Base-by-base conservation (phyloP, 1,284 basidiomycete species). In the Uromyces viciae-fabae region DNA sequence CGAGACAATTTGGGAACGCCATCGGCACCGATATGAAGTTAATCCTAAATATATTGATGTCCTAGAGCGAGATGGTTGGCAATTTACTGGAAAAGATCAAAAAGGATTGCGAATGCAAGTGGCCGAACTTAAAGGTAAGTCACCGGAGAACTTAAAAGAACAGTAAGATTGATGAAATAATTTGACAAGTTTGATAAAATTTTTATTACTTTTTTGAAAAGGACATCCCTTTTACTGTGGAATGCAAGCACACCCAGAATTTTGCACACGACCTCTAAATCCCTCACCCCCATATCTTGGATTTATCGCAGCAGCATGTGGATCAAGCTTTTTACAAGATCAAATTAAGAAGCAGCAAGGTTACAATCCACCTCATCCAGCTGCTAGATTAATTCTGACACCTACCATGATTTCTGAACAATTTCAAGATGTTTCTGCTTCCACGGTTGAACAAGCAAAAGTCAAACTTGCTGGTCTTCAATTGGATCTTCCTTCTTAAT, bases 221-320 rank as follows among this genome's bases (percentile, higher is more conserved):
- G 94, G 93, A 85, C 96, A 99, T 87, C 94, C 94, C 0, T 99
- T 91, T 89, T 99, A 96, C 86, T 89, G 98, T 79, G 97, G 91
- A 60, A 89, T 99, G 81, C 96, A 99, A 88, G 94, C 97, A 0
- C 96, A 99, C 85, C 96, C 96, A 2, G 96, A 99, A 87, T 96
- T 99, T 88, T 98, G 95, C 88, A 96, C 96, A 28, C 91, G 96
- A n/a, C 96, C 96, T 1, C 89, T 99, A 74, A 99, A 99, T 88
- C 97, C 96, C 0, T 97, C 94, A 0, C 96, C 96, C 2, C 92
- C 95, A 0, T 99, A 98, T 91, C 91, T 99, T 49, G 97, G 97
- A 19, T 92, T 99, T 85, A 90, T 99, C 58, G 92, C 96, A 2
- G 95, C 97, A 0, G 89, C 96, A 0, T 92, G 91, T 54, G 91